Evolutionary conservation across 2,329 filamentous ascomycete genomes (phyloP).

Genomic region (Dactylonectria macrodidyma): DNA sequence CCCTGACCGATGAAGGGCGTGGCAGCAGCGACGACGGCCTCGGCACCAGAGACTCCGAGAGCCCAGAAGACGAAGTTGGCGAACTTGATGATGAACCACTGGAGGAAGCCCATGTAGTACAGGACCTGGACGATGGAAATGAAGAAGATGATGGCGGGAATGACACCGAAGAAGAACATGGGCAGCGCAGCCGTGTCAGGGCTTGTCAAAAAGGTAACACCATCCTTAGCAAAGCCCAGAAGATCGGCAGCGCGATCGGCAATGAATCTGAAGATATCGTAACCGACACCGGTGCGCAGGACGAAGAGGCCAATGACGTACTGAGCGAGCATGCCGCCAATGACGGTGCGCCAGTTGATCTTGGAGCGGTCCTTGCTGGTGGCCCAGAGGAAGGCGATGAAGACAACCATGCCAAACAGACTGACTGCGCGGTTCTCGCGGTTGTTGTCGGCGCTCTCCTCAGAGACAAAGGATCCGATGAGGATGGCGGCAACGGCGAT

Average conservation of each 20-base stretch:
- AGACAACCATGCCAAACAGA: conserved; percentile 82
- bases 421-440: conserved; percentile 85
- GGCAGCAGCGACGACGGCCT: conserved; percentile 93
- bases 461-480: conserved; percentile 82
- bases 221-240: conserved; percentile 81
- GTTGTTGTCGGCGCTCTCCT: conserved; percentile 82
- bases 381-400: conserved; percentile 76
- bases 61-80: conserved; percentile 93
- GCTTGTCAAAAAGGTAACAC: conserved; percentile 77
- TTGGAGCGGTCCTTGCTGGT: conserved; percentile 79
- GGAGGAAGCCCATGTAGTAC: conserved; percentile 84
- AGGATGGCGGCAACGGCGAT: conserved; percentile 80
- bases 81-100: conserved; percentile 92
- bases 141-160: conserved; percentile 98
- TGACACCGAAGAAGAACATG: conserved; percentile 84
- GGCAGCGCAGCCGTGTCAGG: conserved; percentile 59
- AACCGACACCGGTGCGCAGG: conserved; percentile 83
- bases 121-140: conserved; percentile 90
- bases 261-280: conserved; percentile 93
- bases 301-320: conserved; percentile 93
- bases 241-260: conserved; percentile 81
- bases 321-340: conserved; percentile 90
- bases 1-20: conserved; percentile 96
- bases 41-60: conserved; percentile 88
- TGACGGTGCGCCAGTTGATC: conserved; percentile 84